Evolutionary conservation across 2,329 filamentous ascomycete genomes (phyloP), one percentile per base, ranked within the genome.

Genomic region (Beauveria sp.): DNA sequence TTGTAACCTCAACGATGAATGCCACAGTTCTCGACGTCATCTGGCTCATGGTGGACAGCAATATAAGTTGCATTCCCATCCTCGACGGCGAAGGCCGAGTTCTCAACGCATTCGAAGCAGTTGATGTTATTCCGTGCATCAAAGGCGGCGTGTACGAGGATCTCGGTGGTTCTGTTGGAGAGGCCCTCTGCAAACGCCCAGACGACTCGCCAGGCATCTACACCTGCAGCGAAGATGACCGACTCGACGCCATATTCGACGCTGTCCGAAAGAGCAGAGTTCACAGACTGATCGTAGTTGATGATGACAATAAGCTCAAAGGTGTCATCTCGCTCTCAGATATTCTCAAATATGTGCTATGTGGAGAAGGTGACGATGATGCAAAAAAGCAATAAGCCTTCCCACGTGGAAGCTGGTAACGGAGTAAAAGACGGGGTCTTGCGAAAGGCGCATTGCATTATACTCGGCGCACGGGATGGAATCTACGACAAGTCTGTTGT

Each of bases 181-280:
- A 97, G 65, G 93, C 93, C 2, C 79, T 98, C 61, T 87, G 91
- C 68, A 96, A 90, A 74, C 85, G 93, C 65, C 86, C 91, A 14
- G 90, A 96, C 58, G 93, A 97, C 68, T 97, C 96, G 70, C 89
- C 92, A 0, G 95, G 96, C 49, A 98, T 99, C 66, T 98, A 97
- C 76, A 98, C 93, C 0, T 99, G 95, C 78, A 91, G 88, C 51
- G 83, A 95, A 65, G 88, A 96, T 65, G 95, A 99, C 75, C 88
- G 93, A 61, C 83, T 99, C 55, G 93, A 96, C 72, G 93, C 93
- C 12, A 95, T 99, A 67, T 98, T 98, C 73, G 93, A 97, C 74
- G 98, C 95, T 1, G 90, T 99, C 67, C 90, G 93, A 67, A 96
- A 93, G 77, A 96, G 93, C 51, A 85, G 96, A 64, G 93, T 99